Evolutionary conservation across 306 rosid species (phyloP), one percentile per base, ranked within the genome.

Genomic region (Carpinus viminea): DNA sequence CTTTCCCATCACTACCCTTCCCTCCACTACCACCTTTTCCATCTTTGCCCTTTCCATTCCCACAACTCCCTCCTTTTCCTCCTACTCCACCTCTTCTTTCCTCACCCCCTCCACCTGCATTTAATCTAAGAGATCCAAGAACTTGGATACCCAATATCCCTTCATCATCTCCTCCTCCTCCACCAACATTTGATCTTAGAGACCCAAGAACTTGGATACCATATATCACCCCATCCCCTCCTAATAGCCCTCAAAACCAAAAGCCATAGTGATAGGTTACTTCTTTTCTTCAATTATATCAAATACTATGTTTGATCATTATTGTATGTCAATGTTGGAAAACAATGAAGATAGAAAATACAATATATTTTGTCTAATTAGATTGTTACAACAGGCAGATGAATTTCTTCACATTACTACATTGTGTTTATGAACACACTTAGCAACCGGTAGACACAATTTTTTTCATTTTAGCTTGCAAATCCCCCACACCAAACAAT

Each of bases 171-270:
- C 76, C 82, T 53, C 76, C 86, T 16, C 86, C 83, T 7, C 86
- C 82, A 59, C 86, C 82, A 59, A 61, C 78, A 36, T 88, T 88
- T 34, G 78, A 83, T 70, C 73, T 86, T 11, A 55, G 80, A 68
- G 88, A 90, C 77, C 91, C 93, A 12, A 83, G 60, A 78, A 90
- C 91, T 12, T 90, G 93, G 91, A 78, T 86, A 55, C 90, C 93
- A 17, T 68, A 71, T 68, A 8, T 74, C 79, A 82, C 90, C 76
- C 85, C 86, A 24, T 70, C 85, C 26, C 82, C 90, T 70, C 86
- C 86, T 12, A 51, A 6, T 4, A 59, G n/a, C 47, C 82, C 85
- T 56, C 82, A 75, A 74, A 74, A 80, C 61, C 77, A 79, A 43
- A 87, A 50, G 46, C 91, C 93, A 1, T 82, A 84, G 75, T 78